Percentiles rank a stretch among this genome's conserved stretches.
Evolutionary conservation across 2,329 filamentous ascomycete species (phyloP).

Genomic region (Aspergillus latus): DNA sequence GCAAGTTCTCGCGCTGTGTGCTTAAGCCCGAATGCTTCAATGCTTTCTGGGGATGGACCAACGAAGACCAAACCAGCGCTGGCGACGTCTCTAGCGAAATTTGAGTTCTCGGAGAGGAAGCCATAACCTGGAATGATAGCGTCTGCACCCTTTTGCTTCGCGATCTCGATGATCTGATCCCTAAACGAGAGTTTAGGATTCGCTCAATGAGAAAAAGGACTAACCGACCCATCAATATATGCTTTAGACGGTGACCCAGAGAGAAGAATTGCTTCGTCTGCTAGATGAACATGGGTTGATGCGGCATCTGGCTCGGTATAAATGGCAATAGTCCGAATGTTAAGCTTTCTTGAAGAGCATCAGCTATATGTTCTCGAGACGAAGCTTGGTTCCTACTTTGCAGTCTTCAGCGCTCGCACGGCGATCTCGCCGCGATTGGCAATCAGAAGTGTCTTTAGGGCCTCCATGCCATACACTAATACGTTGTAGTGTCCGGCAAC

Average conservation of each 20-base stretch:
- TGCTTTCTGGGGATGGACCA: conserved; percentile 56
- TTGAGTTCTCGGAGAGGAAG: conserved; percentile 63
- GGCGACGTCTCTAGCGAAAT: conserved; percentile 57
- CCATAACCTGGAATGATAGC: conserved; percentile 68
- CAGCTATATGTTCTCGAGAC: not conserved
- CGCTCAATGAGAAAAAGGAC: not conserved
- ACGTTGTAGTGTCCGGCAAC: not conserved
- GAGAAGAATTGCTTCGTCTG: conserved; percentile 55
- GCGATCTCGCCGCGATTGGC: conserved; percentile 63
- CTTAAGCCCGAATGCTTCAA: conserved; percentile 60
- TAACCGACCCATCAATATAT: conserved; percentile 48
- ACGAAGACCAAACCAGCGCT: conserved; percentile 59
- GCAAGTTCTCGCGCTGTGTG: conserved; percentile 58
- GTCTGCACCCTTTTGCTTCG: conserved; percentile 50
- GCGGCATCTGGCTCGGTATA: conserved; percentile 58
- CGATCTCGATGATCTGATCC: conserved; percentile 49
- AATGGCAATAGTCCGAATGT: conserved; percentile 56
- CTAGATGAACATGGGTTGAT: conserved; percentile 55
- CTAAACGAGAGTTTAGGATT: not conserved
- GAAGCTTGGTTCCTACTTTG: conserved; percentile 32
- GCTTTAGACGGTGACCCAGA: conserved; percentile 49
- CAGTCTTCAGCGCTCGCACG: conserved; percentile 53
- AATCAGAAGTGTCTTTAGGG: conserved; percentile 54
- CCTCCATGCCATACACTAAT: conserved; percentile 29
- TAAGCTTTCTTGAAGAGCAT: conserved; percentile 35